Conservation (phyloP, 2,329 filamentous ascomycete genomes). For the Aphanoascus verrucosus region DNA sequence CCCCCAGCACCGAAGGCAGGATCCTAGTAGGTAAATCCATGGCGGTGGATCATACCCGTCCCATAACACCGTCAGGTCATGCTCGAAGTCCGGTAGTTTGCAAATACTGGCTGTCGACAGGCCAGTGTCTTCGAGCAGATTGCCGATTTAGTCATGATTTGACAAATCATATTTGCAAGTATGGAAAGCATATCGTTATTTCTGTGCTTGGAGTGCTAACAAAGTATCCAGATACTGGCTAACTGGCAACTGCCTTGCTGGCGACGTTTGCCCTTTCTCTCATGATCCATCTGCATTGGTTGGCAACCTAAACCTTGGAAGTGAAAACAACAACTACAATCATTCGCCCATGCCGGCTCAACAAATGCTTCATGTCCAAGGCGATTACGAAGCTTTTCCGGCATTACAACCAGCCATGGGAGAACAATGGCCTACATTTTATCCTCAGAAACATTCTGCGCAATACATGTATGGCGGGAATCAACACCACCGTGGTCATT, state of each 20-base stretch:
- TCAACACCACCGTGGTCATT: conserved; percentile 11
- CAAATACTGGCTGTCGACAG: conserved; percentile 92
- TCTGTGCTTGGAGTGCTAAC: conserved; percentile 12
- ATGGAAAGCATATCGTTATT: conserved; percentile 31
- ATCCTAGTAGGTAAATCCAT: conserved; percentile 86
- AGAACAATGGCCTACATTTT: conserved; percentile 48
- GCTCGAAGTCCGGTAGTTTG: conserved; percentile 82
- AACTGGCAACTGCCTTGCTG: conserved; percentile 87
- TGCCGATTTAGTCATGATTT: conserved; percentile 96
- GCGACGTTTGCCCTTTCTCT: conserved; percentile 90
- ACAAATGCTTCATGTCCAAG: conserved; percentile 65
- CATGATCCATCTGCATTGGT: conserved; percentile 85
- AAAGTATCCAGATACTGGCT: conserved; percentile 67
- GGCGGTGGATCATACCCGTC: conserved; percentile 58
- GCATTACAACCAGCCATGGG: conserved; percentile 53
- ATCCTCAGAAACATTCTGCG: conserved; percentile 34
- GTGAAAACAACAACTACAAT: conserved; percentile 47
- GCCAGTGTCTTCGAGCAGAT: conserved; percentile 90
- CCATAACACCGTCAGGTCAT: conserved; percentile 63
- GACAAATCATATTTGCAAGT: conserved; percentile 96
- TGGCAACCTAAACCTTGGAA: conserved; percentile 58
- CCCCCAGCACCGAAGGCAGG: conserved; percentile 48
- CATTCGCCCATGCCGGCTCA: conserved; percentile 44
- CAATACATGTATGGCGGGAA: conserved; percentile 22
- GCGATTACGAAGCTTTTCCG: conserved; percentile 69